phyloP scores from a whole-genome alignment of 306 rosid genomes.

The Cajanus cajan region DNA sequence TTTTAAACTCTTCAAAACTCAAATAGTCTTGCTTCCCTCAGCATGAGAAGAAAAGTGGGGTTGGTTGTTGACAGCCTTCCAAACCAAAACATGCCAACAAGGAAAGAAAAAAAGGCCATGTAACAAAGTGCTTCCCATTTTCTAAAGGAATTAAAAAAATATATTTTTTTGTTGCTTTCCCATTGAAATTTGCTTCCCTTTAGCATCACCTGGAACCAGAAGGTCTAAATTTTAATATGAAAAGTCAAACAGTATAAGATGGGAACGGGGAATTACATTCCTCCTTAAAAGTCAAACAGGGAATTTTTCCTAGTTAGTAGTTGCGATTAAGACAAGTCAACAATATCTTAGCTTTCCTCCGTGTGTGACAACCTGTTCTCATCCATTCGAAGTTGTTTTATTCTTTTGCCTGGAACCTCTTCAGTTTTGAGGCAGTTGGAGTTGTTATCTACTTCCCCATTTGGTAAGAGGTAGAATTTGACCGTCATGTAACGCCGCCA shows the following conservation, averaged over 20 bases:
- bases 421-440: not conserved
- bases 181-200: slow-evolving; percentile 11
- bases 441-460: not conserved
- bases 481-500: not conserved
- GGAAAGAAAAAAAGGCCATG: not conserved
- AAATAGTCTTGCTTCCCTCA: not conserved
- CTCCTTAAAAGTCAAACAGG: slow-evolving; percentile 10
- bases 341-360: slow-evolving; percentile 12
- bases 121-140: slow-evolving; percentile 14
- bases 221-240: slow-evolving; percentile 12
- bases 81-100: slow-evolving; percentile 1
- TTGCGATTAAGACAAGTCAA: slow-evolving; percentile 27
- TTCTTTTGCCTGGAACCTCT: not conserved
- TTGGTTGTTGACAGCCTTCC: not conserved
- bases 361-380: slow-evolving; percentile 37
- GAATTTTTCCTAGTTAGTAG: slow-evolving; percentile 9
- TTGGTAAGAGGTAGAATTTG: not conserved
- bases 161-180: not conserved
- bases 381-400: slow-evolving; percentile 21
- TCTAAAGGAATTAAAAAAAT: not conserved
- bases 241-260: slow-evolving; percentile 20
- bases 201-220: not conserved
- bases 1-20: not conserved
- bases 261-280: slow-evolving; percentile 5
- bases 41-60: slow-evolving; percentile 1